Evolutionary conservation across 805 yeast genomes (phyloP).

Genomic region (Metschnikowia matae): DNA sequence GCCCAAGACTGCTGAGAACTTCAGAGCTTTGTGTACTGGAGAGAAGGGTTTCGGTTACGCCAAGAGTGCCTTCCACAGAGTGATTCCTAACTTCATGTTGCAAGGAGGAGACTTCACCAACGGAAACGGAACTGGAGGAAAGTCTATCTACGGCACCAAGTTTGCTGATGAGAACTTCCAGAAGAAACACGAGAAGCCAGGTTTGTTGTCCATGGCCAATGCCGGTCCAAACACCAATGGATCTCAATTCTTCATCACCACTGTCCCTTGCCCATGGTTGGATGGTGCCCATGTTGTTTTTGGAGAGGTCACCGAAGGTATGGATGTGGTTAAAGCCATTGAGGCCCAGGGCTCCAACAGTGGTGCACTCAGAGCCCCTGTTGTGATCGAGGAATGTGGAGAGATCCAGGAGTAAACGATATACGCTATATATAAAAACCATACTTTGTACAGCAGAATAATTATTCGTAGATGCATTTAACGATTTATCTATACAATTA

Average conservation of each 20-base stretch:
- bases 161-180: slow-evolving; percentile 17
- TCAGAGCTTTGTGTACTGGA: slow-evolving; percentile 18
- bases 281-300: slow-evolving; percentile 26
- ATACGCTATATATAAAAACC: neutral
- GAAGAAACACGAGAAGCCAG: slow-evolving; percentile 16
- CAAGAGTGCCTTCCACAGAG: slow-evolving; percentile 17
- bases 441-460: neutral
- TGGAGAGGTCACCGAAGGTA: slow-evolving; percentile 25
- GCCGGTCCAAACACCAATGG: slow-evolving; percentile 19
- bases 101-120: slow-evolving; percentile 18
- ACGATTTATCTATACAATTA: slow-evolving; percentile 15
- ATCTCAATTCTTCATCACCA: slow-evolving; percentile 18
- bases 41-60: slow-evolving; percentile 19
- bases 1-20: slow-evolving; percentile 19
- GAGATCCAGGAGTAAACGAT: slow-evolving; percentile 18
- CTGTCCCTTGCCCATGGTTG: slow-evolving; percentile 25
- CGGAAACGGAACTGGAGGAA: slow-evolving; percentile 16
- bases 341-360: slow-evolving; percentile 22
- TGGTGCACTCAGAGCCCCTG: slow-evolving; percentile 17
- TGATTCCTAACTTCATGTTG: slow-evolving; percentile 18
- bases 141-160: slow-evolving; percentile 18
- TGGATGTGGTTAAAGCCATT: slow-evolving; percentile 24
- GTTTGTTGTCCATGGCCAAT: slow-evolving; percentile 19
- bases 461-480: slow-evolving; percentile 5
- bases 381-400: slow-evolving; percentile 28